Conservation (phyloP, 192 early-diverging fungal genomes). For the Allomyces arbusculus region DNA sequence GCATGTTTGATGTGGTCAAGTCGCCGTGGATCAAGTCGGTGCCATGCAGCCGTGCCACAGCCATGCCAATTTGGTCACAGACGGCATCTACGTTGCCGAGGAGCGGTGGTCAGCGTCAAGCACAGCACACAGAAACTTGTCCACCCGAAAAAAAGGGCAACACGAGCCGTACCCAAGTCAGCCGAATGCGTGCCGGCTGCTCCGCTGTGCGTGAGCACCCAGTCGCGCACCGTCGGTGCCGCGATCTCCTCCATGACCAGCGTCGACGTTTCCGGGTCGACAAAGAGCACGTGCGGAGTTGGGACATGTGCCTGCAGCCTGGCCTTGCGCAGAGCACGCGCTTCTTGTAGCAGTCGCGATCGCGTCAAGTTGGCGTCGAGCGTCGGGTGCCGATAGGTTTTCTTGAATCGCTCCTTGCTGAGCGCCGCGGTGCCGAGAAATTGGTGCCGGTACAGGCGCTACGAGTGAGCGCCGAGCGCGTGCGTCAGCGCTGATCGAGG, state of each 20-base stretch:
- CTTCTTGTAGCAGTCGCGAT: constrained; percentile 44
- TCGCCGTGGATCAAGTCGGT: constrained; percentile 86
- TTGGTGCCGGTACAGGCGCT: constrained; percentile 56
- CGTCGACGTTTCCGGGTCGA: constrained; percentile 43
- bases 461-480: no score
- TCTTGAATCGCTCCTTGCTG: constrained; percentile 83
- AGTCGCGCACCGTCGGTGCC: constrained; percentile 57
- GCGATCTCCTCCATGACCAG: constrained; percentile 85
- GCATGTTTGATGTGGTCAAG: constrained; percentile 88
- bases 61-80: constrained; percentile 33
- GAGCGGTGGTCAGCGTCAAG: neutral
- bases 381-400: constrained; percentile 74
- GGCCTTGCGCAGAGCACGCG: neutral
- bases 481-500: no score
- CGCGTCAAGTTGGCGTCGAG: constrained; percentile 69
- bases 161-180: constrained; percentile 1
- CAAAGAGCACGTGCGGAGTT: constrained; percentile 59
- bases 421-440: constrained; percentile 40
- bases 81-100: constrained; percentile 6
- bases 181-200: constrained; percentile 2
- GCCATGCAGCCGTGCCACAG: constrained; percentile 61
- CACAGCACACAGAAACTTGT: neutral
- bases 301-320: constrained; percentile 48
- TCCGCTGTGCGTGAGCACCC: constrained; percentile 17
- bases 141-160: neutral